Evolutionary conservation across 306 rosid species (phyloP).

Genomic region (Luffa acutangula): DNA sequence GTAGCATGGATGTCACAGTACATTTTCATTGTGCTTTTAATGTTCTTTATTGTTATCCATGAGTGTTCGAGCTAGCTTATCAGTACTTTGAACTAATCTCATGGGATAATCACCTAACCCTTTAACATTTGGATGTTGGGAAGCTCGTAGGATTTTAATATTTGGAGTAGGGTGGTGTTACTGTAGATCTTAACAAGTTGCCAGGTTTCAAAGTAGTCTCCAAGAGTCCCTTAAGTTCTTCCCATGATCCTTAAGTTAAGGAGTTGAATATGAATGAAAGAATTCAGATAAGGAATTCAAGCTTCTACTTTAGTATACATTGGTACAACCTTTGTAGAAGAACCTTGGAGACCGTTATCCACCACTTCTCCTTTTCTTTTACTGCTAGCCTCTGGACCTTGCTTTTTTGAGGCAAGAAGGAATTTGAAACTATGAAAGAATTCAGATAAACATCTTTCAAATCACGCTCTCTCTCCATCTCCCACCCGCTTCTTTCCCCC

Average conservation of each 20-base stretch:
- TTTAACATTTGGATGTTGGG: not conserved
- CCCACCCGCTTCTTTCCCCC: no score
- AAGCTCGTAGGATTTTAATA: not conserved
- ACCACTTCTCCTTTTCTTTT: not conserved
- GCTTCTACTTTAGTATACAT: not conserved
- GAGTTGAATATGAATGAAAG: not conserved
- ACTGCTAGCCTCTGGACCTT: not conserved
- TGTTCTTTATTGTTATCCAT: not conserved
- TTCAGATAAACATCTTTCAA: no score
- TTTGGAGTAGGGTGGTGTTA: not conserved
- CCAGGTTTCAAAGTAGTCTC: not conserved
- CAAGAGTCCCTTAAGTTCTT: not conserved
- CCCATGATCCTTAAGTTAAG: not conserved
- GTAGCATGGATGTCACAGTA: not conserved
- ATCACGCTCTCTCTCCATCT: no score
- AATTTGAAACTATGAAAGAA: not conserved
- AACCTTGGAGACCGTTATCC: not conserved
- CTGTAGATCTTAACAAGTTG: not conserved
- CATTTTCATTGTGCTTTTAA: not conserved
- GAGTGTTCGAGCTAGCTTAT: not conserved
- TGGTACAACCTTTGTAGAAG: not conserved
- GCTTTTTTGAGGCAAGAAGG: not conserved
- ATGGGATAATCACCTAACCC: not conserved
- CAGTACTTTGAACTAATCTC: not conserved
- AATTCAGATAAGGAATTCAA: not conserved